Conservation (phyloP, 495 filamentous ascomycete species). For the Lasiosphaeria hispida region DNA sequence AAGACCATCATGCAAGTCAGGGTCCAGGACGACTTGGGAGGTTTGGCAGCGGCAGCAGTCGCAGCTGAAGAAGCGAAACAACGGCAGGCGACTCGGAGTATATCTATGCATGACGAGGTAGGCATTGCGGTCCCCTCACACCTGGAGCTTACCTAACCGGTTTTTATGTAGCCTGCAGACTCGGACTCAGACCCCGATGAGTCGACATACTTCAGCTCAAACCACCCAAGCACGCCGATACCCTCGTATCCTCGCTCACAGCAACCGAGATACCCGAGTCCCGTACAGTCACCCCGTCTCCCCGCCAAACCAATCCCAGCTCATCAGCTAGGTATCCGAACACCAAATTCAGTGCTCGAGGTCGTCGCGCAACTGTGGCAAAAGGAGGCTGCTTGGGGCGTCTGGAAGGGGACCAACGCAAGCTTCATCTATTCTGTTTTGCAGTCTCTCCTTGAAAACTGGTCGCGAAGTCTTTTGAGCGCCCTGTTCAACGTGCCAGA, state of each 20-base stretch:
- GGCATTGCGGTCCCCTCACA: conserved; percentile 9
- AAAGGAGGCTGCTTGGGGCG: conserved; percentile 84
- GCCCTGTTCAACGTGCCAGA: conserved; percentile 83
- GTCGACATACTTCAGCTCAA: conserved; percentile 78
- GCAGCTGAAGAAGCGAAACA: conserved; percentile 24
- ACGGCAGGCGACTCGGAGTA: conserved; percentile 37
- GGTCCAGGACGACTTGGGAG: conserved; percentile 47
- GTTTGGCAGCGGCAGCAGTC: conserved; percentile 29
- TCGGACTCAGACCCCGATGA: conserved; percentile 76
- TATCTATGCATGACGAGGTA: conserved; percentile 51
- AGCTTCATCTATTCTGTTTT: conserved; percentile 85
- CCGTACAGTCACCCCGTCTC: conserved; percentile 28
- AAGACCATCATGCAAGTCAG: conserved; percentile 88
- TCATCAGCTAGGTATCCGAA: conserved; percentile 67
- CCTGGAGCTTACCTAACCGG: conserved; percentile 15
- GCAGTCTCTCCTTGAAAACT: conserved; percentile 80
- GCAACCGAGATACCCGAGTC: conserved; percentile 29
- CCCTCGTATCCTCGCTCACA: conserved; percentile 46
- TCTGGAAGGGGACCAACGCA: conserved; percentile 93
- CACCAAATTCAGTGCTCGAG: conserved; percentile 70
- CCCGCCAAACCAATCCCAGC: conserved; percentile 35
- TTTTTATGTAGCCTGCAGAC: conserved; percentile 33
- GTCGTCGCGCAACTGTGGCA: conserved; percentile 81
- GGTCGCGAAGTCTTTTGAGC: conserved; percentile 77
- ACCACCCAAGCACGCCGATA: conserved; percentile 57